phyloP scores from a whole-genome alignment of 2,329 filamentous ascomycete species.

The Nothopassalora personata region DNA sequence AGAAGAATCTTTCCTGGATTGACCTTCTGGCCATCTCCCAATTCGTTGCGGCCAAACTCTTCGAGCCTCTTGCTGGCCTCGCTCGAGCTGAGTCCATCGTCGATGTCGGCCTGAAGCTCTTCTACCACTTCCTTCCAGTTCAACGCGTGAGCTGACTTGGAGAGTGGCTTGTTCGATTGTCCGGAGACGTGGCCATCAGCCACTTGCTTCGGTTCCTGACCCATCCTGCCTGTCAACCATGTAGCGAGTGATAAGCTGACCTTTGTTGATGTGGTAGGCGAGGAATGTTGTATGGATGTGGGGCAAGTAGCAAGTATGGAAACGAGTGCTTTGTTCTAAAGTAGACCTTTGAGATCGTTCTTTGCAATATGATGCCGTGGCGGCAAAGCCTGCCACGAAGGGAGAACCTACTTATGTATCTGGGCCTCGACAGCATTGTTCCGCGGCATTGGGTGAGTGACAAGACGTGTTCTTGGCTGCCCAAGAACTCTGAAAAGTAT shows the following conservation, averaged over 20 bases:
- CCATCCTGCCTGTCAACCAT: slow-evolving; percentile 10
- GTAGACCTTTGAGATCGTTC: neutral
- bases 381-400: neutral
- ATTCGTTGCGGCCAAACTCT: slow-evolving; percentile 62
- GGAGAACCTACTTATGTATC: neutral
- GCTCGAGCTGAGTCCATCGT: slow-evolving; percentile 59
- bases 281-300: slow-evolving; percentile 2
- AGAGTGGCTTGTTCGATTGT: slow-evolving; percentile 48
- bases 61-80: slow-evolving; percentile 56
- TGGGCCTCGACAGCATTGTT: neutral
- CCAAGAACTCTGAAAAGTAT: neutral
- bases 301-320: neutral
- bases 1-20: slow-evolving; percentile 66
- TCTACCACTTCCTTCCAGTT: slow-evolving; percentile 49
- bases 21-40: slow-evolving; percentile 63
- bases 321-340: neutral
- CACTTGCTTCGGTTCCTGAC: slow-evolving; percentile 10
- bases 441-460: neutral
- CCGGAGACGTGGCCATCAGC: slow-evolving; percentile 27
- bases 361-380: neutral
- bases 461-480: neutral
- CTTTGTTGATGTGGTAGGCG: slow-evolving; percentile 6
- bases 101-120: slow-evolving; percentile 58
- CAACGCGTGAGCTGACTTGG: slow-evolving; percentile 59
- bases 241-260: slow-evolving; percentile 7